These are phyloP conservation scores for Caloboletus inedulis DNA, from an alignment of 1,284 basidiomycete genomes.

Conservation along the genomic window DNA sequence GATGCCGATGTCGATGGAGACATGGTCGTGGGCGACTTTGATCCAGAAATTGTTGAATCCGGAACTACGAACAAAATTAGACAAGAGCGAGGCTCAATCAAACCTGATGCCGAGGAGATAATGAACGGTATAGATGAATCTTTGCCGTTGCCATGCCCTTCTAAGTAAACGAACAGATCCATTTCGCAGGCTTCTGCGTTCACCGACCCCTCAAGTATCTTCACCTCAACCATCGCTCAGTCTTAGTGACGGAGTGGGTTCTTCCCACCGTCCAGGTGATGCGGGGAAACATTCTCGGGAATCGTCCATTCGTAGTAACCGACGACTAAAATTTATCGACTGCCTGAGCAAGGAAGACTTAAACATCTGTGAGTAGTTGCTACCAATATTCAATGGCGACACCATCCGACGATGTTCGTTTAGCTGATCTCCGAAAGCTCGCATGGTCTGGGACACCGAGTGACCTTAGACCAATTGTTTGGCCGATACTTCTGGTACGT, in stretches of 20 bases:
- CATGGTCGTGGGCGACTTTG: constrained; percentile 72
- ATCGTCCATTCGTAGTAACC: constrained; percentile 70
- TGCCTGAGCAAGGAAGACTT: constrained; percentile 69
- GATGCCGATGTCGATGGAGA: constrained; percentile 65
- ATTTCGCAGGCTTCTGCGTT: constrained; percentile 44
- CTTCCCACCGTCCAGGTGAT: constrained; percentile 23
- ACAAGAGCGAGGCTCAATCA: constrained; percentile 49
- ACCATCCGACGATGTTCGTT: constrained; percentile 4
- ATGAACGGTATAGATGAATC: constrained; percentile 55
- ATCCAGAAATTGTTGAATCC: constrained; percentile 48
- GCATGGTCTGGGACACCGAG: constrained; percentile 95
- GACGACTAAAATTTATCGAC: constrained; percentile 70
- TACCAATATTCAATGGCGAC: neutral
- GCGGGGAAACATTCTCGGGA: constrained; percentile 65
- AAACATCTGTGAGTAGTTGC: constrained; percentile 59
- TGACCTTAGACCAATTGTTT: constrained; percentile 87
- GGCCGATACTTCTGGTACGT: constrained; percentile 90
- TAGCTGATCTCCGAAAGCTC: constrained; percentile 81
- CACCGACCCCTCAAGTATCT: constrained; percentile 30
- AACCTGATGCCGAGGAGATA: constrained; percentile 68
- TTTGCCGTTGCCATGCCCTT: constrained; percentile 14
- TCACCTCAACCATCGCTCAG: constrained; percentile 29
- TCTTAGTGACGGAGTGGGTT: constrained; percentile 17
- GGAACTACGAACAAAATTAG: constrained; percentile 39
- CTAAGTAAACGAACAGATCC: constrained; percentile 48